phyloP scores from a whole-genome alignment of 352 stramenopile species.

The Phytophthora fragariaefolia region DNA sequence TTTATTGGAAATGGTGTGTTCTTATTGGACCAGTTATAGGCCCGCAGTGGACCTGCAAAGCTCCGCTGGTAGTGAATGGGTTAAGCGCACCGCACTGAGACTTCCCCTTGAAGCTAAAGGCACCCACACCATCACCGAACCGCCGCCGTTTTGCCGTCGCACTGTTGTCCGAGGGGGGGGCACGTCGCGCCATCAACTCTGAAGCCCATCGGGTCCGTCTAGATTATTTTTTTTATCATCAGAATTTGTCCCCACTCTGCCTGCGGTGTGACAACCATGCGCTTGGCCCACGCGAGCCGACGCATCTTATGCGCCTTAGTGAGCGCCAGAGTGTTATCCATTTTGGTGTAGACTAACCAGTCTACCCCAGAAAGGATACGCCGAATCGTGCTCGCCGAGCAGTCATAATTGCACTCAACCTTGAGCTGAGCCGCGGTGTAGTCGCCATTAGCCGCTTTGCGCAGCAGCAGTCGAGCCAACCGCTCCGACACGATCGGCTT shows the following conservation, averaged over 20 bases:
- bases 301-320: neutral
- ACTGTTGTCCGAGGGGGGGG: conserved; percentile 7
- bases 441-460: neutral
- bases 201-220: neutral
- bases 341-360: neutral
- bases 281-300: neutral
- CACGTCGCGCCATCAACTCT: conserved; percentile 37
- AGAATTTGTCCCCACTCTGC: neutral
- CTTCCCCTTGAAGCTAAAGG: conserved; percentile 19
- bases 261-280: neutral
- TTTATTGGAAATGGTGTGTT: neutral
- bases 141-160: conserved; percentile 22
- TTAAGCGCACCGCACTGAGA: no score
- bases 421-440: neutral
- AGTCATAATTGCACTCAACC: neutral
- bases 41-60: neutral
- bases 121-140: conserved; percentile 35
- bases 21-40: neutral
- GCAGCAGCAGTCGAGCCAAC: neutral
- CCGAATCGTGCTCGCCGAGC: neutral
- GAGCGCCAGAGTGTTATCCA: neutral
- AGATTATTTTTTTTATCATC: neutral
- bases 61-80: neutral
- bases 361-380: neutral
- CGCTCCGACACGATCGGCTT: neutral